phyloP scores from a whole-genome alignment of 441 rosid genomes.

The Raphanus hybrid region DNA sequence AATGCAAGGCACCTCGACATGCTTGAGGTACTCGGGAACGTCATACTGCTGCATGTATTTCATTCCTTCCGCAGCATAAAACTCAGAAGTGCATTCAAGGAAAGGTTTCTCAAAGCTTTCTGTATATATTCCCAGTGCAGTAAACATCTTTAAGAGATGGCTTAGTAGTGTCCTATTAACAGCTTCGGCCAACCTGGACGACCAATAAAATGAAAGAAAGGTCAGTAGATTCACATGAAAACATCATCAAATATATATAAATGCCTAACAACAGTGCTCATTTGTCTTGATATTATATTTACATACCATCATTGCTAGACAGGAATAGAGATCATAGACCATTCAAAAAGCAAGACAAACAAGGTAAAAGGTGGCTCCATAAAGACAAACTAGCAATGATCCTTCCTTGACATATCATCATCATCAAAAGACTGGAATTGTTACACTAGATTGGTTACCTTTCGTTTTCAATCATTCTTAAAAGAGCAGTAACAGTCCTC shows the following conservation, averaged over 20 bases:
- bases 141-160: constrained; percentile 98
- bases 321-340: constrained; percentile 8
- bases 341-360: constrained; percentile 18
- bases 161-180: constrained; percentile 87
- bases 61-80: constrained; percentile 98
- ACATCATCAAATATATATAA: too few species aligned
- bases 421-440: background rate
- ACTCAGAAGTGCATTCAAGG: constrained; percentile 91
- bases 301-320: background rate
- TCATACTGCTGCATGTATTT: constrained; percentile 95
- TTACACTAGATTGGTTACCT: constrained; percentile 56
- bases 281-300: background rate
- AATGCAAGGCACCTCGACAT: constrained; percentile 77
- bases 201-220: constrained; percentile 23
- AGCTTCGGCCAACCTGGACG: constrained; percentile 85
- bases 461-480: constrained; percentile 95
- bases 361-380: background rate
- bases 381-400: background rate
- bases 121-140: constrained; percentile 92
- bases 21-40: constrained; percentile 96
- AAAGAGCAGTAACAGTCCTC: constrained; percentile 94
- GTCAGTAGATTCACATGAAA: constrained; percentile 13
- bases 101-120: constrained; percentile 96
- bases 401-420: background rate
- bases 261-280: constrained; percentile 5